Evolutionary conservation across 1,139 yeast species (phyloP), one percentile per base, ranked within the genome.

Genomic region (Tardiomyces blankii): DNA sequence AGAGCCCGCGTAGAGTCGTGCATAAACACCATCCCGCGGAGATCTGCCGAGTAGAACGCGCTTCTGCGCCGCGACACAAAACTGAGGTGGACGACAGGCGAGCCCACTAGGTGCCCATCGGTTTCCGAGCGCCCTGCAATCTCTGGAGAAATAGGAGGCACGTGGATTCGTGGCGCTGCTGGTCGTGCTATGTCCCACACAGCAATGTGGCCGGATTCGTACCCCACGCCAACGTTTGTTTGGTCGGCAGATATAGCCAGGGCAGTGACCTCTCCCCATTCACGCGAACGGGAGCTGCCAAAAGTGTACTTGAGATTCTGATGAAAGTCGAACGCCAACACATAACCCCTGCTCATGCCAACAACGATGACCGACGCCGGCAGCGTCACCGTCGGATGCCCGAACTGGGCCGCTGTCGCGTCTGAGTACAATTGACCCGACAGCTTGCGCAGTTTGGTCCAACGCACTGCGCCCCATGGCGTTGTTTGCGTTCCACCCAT

Each of bases 271-370:
- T 68, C 52, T 0, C 78, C 79, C 44, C 61, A 54, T 14, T 59
- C 58, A 27, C 55, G 48, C 32, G 53, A 51, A 11, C 56, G 48
- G 32, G 56, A 52, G 38, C 63, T 52, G 1, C 69, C 71, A 41
- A 79, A 57, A 1, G 70, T 65, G 46, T 63, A 65, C 28, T 68
- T 65, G 13, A 78, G 60, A 38, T 61, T 65, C 60, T 85, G 94
- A 43, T 72, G 73, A 54, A 80, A 82, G 56, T 78, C 82, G 60
- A 82, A 85, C 1, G 80, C 67, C 16, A 82, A 60, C 0, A 83
- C 68, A 42, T 61, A 65, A 1, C 89, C 89, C 43, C 69, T 69
- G 1, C 71, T 56, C 0, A 93, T 84, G 2, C 87, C 93, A 12
- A 85, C 57, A 0, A 76, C 77, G 1, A 86, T 68, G 45, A 68